Base-by-base conservation (phyloP, 2,329 filamentous ascomycete species). In the Trichoderma sp. region DNA sequence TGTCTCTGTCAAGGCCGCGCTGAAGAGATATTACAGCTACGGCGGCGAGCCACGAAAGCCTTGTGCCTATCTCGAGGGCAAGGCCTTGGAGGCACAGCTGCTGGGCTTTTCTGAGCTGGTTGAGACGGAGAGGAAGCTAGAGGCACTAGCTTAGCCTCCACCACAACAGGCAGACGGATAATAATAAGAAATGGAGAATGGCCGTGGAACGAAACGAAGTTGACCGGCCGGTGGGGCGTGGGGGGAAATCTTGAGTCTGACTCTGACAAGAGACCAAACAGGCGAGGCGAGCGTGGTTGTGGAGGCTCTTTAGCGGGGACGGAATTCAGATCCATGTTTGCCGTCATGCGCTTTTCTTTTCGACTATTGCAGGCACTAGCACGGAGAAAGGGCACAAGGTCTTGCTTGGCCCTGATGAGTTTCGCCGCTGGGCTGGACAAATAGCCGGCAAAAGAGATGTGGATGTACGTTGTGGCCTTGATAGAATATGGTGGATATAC, bases 1-100 rank as follows among this genome's bases (percentile, higher is more conserved):
- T 74, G 86, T 92, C 34, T 90, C 89, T 4, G 91, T 91, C 73
- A 93, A 93, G 83, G 87, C 88, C 60, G 90, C 85, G 1, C 79
- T 93, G 77, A 83, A 89, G 78, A 83, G 85, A 32, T 90, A 89
- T 78, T 53, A 86, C 74, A 89, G 88, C 8, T 93, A 93, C 76
- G 91, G 89, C 26, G 91, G 86, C 1, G 85, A 83, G 76, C 87
- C 87, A 26, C 82, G 90, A 73, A 86, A 84, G 78, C 89, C 89
- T 8, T 81, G 81, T 32, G 75, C 76, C 1, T 57, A 79, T 76
- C 76, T 76, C 12, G 74, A 76, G 61, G 77, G 76, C 7, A 70
- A 74, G 58, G 74, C 73, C 12, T 74, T 77, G 7, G 73, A 75
- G 12, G 62, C 71, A 21, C 77, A 78, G 69, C 14, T 78, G 68